Conservation (phyloP, 1,284 basidiomycete genomes). For the Ceratobasidium sp. region DNA sequence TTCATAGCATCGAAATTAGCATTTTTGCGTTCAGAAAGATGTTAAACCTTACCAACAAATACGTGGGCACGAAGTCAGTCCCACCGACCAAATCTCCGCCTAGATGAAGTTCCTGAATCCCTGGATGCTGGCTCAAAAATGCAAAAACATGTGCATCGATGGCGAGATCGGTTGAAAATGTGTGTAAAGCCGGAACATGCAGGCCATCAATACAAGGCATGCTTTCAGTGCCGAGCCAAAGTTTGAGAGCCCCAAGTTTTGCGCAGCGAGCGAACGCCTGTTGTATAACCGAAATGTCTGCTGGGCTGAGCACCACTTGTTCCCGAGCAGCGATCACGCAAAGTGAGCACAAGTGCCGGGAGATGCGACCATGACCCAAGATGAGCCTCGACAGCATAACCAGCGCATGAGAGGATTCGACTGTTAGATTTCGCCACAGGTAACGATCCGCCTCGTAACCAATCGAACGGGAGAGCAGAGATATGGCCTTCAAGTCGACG, state of each 20-base stretch:
- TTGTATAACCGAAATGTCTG: not conserved
- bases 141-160: slow-evolving; percentile 8
- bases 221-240: slow-evolving; percentile 5
- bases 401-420: slow-evolving; percentile 16
- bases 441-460: slow-evolving; percentile 20
- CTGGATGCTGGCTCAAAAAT: slow-evolving; percentile 13
- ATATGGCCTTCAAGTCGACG: slow-evolving; percentile 9
- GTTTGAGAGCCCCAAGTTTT: slow-evolving; percentile 19
- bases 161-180: slow-evolving; percentile 24
- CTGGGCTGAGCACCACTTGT: not conserved
- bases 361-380: slow-evolving; percentile 4
- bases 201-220: not conserved
- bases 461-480: slow-evolving; percentile 17
- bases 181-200: slow-evolving; percentile 13
- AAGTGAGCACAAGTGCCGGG: slow-evolving; percentile 19
- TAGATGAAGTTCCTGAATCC: slow-evolving; percentile 19
- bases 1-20: not conserved
- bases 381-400: slow-evolving; percentile 22
- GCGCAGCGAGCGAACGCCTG: slow-evolving; percentile 9
- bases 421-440: slow-evolving; percentile 22
- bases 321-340: not conserved
- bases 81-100: slow-evolving; percentile 3
- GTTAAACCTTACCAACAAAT: slow-evolving; percentile 6
- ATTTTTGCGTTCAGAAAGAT: not conserved
- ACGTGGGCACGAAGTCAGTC: not conserved